phyloP scores from a whole-genome alignment of 768 basidiomycete species.

The Daedaleopsis sinensis region DNA sequence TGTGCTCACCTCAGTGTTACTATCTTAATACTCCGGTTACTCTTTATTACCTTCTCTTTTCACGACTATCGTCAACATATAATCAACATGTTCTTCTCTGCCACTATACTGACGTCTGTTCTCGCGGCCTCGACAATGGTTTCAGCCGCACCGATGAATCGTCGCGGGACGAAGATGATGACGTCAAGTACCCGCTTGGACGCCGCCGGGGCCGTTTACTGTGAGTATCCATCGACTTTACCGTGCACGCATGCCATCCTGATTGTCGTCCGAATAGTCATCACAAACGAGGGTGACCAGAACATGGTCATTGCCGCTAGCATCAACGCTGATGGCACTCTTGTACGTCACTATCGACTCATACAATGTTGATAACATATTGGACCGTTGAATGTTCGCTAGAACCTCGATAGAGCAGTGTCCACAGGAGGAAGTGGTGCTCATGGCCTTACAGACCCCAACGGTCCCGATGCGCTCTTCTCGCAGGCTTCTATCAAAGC shows the following conservation, averaged over 20 bases:
- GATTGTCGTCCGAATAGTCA: constrained; percentile 35
- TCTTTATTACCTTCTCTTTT: background rate
- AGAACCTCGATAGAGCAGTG: constrained; percentile 25
- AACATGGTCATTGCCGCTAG: constrained; percentile 48
- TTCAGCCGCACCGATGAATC: constrained; percentile 12
- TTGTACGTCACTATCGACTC: constrained; percentile 32
- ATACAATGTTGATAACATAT: background rate
- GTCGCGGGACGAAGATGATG: constrained; percentile 15
- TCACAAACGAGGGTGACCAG: constrained; percentile 50
- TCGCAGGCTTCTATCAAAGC: constrained; percentile 29
- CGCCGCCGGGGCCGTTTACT: constrained; percentile 18
- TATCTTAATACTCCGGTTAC: background rate
- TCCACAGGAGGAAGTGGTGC: constrained; percentile 22
- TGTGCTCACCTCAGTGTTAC: constrained; percentile 13
- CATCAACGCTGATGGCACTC: constrained; percentile 43
- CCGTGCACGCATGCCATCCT: background rate
- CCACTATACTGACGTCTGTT: constrained; percentile 5
- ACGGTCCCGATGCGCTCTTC: constrained; percentile 26
- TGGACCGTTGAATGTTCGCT: background rate
- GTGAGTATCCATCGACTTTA: background rate
- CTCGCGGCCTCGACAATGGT: constrained; percentile 13
- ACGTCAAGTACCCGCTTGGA: constrained; percentile 7
- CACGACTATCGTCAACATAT: background rate
- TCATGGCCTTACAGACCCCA: constrained; percentile 21
- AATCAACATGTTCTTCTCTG: constrained; percentile 11